Evolutionary conservation across 495 filamentous ascomycete genomes (phyloP).

Genomic region (Tetracladium marchalianum): DNA sequence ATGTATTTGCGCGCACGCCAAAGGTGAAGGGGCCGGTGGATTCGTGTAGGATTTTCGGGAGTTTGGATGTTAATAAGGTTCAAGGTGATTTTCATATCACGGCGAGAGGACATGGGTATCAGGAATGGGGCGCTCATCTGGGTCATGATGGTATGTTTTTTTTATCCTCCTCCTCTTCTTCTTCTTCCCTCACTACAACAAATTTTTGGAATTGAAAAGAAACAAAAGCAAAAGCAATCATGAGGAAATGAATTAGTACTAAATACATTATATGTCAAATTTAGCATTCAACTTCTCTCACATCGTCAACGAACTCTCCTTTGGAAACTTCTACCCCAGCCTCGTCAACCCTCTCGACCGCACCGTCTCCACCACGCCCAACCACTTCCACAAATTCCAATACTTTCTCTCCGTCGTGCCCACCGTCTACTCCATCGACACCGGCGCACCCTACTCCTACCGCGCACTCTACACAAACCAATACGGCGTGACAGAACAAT

Average conservation of each 20-base stretch:
- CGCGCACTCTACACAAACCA: conserved; percentile 84
- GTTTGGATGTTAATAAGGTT: conserved; percentile 86
- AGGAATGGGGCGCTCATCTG: conserved; percentile 60
- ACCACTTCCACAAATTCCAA: conserved; percentile 91
- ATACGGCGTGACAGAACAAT: conserved; percentile 90
- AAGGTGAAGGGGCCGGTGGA: conserved; percentile 43
- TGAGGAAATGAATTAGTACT: background rate
- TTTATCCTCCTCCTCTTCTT: background rate
- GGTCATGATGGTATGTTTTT: conserved; percentile 62
- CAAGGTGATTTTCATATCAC: conserved; percentile 99
- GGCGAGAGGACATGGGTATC: conserved; percentile 87
- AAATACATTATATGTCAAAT: background rate
- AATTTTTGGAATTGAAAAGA: too few species aligned
- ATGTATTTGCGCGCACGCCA: conserved; percentile 65
- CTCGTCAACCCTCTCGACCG: conserved; percentile 91
- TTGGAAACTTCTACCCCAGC: conserved; percentile 88
- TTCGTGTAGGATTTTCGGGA: conserved; percentile 84
- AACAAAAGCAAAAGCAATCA: too few species aligned
- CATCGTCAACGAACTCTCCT: conserved; percentile 92
- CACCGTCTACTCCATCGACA: conserved; percentile 75
- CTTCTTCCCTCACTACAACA: background rate
- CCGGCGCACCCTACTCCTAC: conserved; percentile 18
- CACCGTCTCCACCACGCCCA: conserved; percentile 61
- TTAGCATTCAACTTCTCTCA: conserved; percentile 97
- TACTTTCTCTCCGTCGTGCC: conserved; percentile 97